Percentiles rank a stretch among this genome's conserved stretches.
Conservation (phyloP, 345 rosid species). For the Camelina sativa region DNA sequence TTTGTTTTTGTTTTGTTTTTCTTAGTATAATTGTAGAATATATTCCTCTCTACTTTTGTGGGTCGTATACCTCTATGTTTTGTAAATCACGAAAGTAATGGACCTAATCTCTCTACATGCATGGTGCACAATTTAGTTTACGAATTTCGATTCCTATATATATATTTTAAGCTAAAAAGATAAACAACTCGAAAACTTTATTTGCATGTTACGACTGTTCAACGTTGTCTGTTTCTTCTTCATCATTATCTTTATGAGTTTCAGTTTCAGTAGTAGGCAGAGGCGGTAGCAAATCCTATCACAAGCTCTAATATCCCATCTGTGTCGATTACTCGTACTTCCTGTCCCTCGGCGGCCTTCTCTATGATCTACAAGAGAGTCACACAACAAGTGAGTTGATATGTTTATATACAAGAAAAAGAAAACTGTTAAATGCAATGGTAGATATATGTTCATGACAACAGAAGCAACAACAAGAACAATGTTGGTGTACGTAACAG, state of each 20-base stretch:
- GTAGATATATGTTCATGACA: conserved; percentile 6
- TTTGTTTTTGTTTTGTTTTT: neutral
- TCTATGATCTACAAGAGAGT: conserved; percentile 44
- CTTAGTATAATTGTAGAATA: conserved; percentile 31
- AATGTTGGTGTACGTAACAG: too few species aligned
- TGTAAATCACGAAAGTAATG: conserved; percentile 20
- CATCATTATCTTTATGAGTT: neutral
- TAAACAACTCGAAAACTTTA: neutral
- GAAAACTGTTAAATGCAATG: neutral
- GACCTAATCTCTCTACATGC: neutral
- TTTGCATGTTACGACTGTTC: conserved; percentile 1
- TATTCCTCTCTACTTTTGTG: conserved; percentile 30
- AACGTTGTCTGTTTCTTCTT: conserved; percentile 40
- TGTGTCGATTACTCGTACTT: conserved; percentile 1
- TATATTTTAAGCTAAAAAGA: neutral
- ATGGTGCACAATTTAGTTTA: neutral
- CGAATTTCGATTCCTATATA: neutral
- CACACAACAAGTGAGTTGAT: neutral
- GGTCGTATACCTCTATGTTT: conserved; percentile 26
- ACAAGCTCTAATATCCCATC: conserved; percentile 39
- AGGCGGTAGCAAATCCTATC: conserved; percentile 43
- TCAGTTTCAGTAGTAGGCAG: conserved; percentile 12
- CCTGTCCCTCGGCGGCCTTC: neutral
- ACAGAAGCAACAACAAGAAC: neutral
- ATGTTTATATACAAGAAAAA: neutral